Evolutionary conservation across 768 basidiomycete species (phyloP), one percentile per base, ranked within the genome.

Genomic region (Pholiota microspora): DNA sequence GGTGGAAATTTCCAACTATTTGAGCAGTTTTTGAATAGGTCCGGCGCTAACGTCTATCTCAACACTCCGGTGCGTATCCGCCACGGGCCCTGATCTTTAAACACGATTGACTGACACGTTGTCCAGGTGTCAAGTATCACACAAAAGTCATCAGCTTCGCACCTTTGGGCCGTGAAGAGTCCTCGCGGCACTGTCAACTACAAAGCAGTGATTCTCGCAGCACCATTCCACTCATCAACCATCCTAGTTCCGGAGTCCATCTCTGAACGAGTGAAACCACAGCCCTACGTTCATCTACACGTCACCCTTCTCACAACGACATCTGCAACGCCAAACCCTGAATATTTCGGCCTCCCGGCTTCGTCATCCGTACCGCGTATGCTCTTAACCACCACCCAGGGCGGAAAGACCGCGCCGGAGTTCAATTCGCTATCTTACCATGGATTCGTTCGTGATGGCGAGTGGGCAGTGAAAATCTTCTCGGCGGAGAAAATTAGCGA

Each of bases 381-480:
- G 64, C 74, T 96, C 58, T 72, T 97, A 49, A 94, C 94, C 6
- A 88, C 89, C 0, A 77, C 71, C 4, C 54, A 54, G 29, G 49
- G 49, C 25, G 60, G 64, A 25, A 72, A 81, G 29, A 73, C 74
- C 15, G 78, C 78, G 50, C 89, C 94, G 0, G 86, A 89, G 56
- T 97, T 98, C 73, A 92, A 92, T 62, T 93, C 91, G 0, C 69
- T 97, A 36, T 85, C 86, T 7, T 97, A 94, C 70, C 89, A 88
- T 58, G 86, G 86, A 2, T 71, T 69, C 35, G 70, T 86, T 16
- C 71, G 71, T 44, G 75, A 80, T 27, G 73, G 73, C 29, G 81
- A 81, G 64, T 92, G 86, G 81, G 78, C 79, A 9, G 92, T 94
- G 51, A 98, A 97, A 73, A 90, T 97, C 44, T 95, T 95, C 67